A percentile compares a stretch with the other conserved stretches of the same genome.
Evolutionary conservation across 495 filamentous ascomycete genomes (phyloP).

Genomic region (Podospora comata): DNA sequence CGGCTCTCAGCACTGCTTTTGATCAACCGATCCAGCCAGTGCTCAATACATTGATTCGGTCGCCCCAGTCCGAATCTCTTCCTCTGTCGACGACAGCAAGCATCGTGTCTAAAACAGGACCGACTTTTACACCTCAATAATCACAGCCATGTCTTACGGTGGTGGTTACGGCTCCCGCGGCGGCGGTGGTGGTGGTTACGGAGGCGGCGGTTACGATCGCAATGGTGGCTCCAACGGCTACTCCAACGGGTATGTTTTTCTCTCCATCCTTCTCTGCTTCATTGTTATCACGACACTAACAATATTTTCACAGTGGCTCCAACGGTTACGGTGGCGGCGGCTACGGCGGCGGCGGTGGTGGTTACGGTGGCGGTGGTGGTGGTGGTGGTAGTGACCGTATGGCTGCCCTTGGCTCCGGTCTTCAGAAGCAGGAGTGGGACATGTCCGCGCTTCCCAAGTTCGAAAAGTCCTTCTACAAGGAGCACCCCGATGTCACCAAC

Average conservation of each 20-base stretch:
- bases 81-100: not conserved
- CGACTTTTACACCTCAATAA: conserved; percentile 45
- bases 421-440: conserved; percentile 88
- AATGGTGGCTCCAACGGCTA: conserved; percentile 30
- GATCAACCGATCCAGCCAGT: not conserved
- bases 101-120: not conserved
- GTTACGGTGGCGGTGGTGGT: conserved; percentile 51
- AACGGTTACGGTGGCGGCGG: conserved; percentile 32
- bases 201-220: conserved; percentile 31
- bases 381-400: conserved; percentile 82
- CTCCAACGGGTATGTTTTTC: conserved; percentile 29
- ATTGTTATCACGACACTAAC: conserved; percentile 30
- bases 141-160: conserved; percentile 48
- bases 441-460: conserved; percentile 82
- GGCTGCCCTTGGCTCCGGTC: conserved; percentile 79
- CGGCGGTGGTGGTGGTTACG: conserved; percentile 45
- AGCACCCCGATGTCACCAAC: conserved; percentile 69
- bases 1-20: not conserved
- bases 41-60: not conserved
- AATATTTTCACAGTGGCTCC: conserved; percentile 26
- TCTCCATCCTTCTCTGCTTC: conserved; percentile 17
- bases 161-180: conserved; percentile 60
- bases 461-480: conserved; percentile 99
- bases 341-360: conserved; percentile 50
- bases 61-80: not conserved